Percentiles rank a stretch among this genome's conserved stretches.
Conservation (phyloP, 495 filamentous ascomycete genomes). For the Parathielavia appendiculata region DNA sequence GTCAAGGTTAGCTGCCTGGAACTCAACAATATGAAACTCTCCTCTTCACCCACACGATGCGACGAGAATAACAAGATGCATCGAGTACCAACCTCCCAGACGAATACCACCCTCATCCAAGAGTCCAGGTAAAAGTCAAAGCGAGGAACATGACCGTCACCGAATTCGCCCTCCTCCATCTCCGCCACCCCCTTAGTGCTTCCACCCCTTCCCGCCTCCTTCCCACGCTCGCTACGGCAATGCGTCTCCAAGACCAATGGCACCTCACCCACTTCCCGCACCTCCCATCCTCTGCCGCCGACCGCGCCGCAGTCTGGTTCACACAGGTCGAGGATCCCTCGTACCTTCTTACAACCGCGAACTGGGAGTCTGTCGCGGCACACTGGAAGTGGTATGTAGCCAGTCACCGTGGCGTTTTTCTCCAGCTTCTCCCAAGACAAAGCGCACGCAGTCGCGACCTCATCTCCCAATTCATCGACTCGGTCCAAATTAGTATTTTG, state of each 20-base stretch:
- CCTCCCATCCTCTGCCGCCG: slow-evolving; percentile 19
- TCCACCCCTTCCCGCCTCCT: slow-evolving; percentile 16
- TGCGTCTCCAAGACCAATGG: slow-evolving; percentile 34
- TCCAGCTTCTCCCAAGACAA: too few species aligned
- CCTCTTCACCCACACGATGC: too few species aligned
- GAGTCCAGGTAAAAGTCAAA: neutral
- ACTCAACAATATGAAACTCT: too few species aligned
- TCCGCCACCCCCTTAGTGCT: slow-evolving; percentile 24
- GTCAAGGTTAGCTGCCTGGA: too few species aligned
- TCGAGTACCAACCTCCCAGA: neutral
- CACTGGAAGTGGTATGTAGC: slow-evolving; percentile 39
- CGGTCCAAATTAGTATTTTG: too few species aligned
- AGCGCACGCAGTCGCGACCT: too few species aligned
- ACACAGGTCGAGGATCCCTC: slow-evolving; percentile 46
- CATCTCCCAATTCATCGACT: too few species aligned
- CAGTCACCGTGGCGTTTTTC: too few species aligned
- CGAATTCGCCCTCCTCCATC: slow-evolving; percentile 47
- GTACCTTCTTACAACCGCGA: slow-evolving; percentile 45
- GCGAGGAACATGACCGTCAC: slow-evolving; percentile 45
- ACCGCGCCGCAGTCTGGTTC: slow-evolving; percentile 34
- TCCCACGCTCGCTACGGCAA: slow-evolving; percentile 26
- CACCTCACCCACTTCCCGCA: slow-evolving; percentile 32
- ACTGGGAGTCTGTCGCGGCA: slow-evolving; percentile 45
- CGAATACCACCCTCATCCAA: neutral
- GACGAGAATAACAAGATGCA: too few species aligned